Evolutionary conservation across 345 rosid species (phyloP).

Genomic region (Hypericum androsaemum): DNA sequence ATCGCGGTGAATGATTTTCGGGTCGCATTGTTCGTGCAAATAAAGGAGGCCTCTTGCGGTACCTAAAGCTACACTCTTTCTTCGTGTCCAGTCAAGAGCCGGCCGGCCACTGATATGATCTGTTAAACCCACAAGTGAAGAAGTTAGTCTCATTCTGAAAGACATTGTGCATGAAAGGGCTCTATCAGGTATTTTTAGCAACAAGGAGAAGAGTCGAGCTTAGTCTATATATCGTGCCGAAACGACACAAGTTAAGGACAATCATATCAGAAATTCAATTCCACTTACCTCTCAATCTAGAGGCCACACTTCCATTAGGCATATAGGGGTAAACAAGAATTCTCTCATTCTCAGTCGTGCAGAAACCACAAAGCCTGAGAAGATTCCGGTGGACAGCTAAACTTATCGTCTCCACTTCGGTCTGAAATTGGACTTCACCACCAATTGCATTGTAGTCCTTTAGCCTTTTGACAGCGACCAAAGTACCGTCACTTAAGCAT

Average conservation of each 20-base stretch:
- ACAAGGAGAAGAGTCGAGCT: too few species aligned
- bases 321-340: slow-evolving; percentile 92
- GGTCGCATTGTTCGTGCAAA: slow-evolving; percentile 7
- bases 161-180: too few species aligned
- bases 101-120: slow-evolving; percentile 1
- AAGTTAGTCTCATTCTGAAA: too few species aligned
- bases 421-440: slow-evolving; percentile 96
- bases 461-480: slow-evolving; percentile 96
- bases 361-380: slow-evolving; percentile 89
- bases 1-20: slow-evolving; percentile 6
- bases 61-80: slow-evolving; percentile 8
- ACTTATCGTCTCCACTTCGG: slow-evolving; percentile 92
- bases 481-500: slow-evolving; percentile 52
- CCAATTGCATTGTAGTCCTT: slow-evolving; percentile 80
- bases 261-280: neutral
- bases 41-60: slow-evolving; percentile 8
- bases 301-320: slow-evolving; percentile 95
- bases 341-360: slow-evolving; percentile 82
- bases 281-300: slow-evolving; percentile 69
- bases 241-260: neutral
- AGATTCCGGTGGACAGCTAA: slow-evolving; percentile 95
- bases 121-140: neutral
- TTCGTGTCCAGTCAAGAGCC: slow-evolving; percentile 3
- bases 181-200: too few species aligned
- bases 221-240: too few species aligned